phyloP scores from a whole-genome alignment of 2,329 filamentous ascomycete genomes.

The Plectosphaerella plurivora region DNA sequence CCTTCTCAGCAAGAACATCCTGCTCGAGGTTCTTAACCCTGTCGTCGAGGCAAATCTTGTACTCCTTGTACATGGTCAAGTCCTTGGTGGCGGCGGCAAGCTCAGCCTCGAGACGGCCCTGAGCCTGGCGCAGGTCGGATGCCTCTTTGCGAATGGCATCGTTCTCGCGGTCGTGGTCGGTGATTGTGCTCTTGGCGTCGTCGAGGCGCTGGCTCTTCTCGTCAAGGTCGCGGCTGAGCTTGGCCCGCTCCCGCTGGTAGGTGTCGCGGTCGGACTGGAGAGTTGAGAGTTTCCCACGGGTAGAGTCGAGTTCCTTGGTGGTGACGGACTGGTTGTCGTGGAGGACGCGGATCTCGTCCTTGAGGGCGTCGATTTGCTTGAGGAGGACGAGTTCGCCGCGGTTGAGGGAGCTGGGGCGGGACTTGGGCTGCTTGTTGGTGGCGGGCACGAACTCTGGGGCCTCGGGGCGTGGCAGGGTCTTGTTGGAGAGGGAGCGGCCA shows the following conservation, averaged over 20 bases:
- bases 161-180: conserved; percentile 5
- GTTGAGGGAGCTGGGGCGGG: conserved; percentile 4
- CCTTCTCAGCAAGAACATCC: neutral
- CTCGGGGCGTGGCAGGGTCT: conserved; percentile 6
- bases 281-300: conserved; percentile 5
- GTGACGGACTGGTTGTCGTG: conserved; percentile 8
- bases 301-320: conserved; percentile 8
- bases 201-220: conserved; percentile 7
- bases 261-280: conserved; percentile 7
- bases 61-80: conserved; percentile 1
- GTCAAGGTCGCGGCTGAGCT: conserved; percentile 8
- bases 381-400: conserved; percentile 6
- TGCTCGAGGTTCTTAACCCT: conserved; percentile 6
- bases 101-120: conserved; percentile 5
- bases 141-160: conserved; percentile 4
- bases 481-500: conserved; percentile 3
- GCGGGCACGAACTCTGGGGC: neutral
- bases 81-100: conserved; percentile 4
- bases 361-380: conserved; percentile 10
- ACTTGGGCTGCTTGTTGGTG: neutral
- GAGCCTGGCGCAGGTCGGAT: conserved; percentile 6
- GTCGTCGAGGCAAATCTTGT: conserved; percentile 6
- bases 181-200: conserved; percentile 6
- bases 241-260: conserved; percentile 2
- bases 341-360: conserved; percentile 6